Conservation (phyloP, 2,329 filamentous ascomycete species). For the Xylaria sp. region DNA sequence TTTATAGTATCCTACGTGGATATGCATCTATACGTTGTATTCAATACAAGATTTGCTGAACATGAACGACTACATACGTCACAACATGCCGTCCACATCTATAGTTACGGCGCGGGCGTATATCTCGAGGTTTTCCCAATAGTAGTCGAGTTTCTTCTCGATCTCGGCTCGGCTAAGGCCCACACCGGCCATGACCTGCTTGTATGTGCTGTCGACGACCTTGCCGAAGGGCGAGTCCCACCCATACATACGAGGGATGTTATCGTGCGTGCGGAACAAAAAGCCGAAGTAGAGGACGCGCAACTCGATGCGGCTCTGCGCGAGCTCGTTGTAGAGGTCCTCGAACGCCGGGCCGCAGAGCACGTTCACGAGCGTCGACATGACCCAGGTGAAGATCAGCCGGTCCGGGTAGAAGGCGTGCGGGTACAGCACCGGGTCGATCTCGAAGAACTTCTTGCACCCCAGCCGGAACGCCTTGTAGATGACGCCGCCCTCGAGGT, state of each 20-base stretch:
- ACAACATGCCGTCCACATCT: neutral
- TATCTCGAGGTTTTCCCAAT: conserved; percentile 27
- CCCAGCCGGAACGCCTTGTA: conserved; percentile 32
- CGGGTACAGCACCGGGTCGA: conserved; percentile 25
- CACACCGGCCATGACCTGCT: conserved; percentile 30
- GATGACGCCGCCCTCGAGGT: conserved; percentile 25
- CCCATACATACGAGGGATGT: conserved; percentile 29
- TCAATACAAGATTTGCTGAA: neutral
- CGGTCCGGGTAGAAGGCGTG: conserved; percentile 30
- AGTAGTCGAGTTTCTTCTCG: conserved; percentile 19
- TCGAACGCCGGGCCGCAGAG: conserved; percentile 25
- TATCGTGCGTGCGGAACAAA: conserved; percentile 31
- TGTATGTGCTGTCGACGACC: conserved; percentile 29
- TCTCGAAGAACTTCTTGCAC: conserved; percentile 32
- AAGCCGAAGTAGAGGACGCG: conserved; percentile 32
- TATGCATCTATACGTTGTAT: neutral
- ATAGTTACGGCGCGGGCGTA: conserved; percentile 22
- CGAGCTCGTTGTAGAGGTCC: conserved; percentile 29
- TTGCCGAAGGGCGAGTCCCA: conserved; percentile 27
- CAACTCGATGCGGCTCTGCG: conserved; percentile 28
- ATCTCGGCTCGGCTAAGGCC: conserved; percentile 26
- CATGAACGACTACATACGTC: neutral
- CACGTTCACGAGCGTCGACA: conserved; percentile 31
- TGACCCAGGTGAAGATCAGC: conserved; percentile 27
- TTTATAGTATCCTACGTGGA: neutral